Conservation (phyloP, 257 asterid genomes). For the Capsicum rhomboideum region DNA sequence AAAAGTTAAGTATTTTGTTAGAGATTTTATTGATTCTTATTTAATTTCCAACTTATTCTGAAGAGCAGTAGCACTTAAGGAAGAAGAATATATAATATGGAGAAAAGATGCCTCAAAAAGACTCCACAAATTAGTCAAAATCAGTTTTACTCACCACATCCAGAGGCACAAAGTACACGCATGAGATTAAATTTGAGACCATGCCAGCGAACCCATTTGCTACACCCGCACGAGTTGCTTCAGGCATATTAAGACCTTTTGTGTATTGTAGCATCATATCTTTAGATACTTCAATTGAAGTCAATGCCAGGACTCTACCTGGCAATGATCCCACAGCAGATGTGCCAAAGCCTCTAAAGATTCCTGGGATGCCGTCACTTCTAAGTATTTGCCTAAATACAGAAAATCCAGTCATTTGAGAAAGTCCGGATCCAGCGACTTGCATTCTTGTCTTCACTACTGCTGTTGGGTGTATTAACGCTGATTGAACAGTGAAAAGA, state of each 20-base stretch:
- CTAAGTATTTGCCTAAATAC: constrained; percentile 51
- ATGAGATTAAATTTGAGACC: constrained; percentile 76
- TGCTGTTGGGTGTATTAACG: constrained; percentile 84
- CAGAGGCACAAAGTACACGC: constrained; percentile 81
- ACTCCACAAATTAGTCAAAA: not conserved
- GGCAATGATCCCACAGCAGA: constrained; percentile 91
- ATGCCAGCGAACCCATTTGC: constrained; percentile 88
- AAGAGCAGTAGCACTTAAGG: not conserved
- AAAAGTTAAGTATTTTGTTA: too few relatives aligned
- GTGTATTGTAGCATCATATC: constrained; percentile 63
- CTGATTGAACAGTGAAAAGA: constrained; percentile 80
- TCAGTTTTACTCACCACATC: constrained; percentile 59
- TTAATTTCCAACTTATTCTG: not conserved
- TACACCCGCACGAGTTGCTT: constrained; percentile 67
- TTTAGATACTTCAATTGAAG: constrained; percentile 82
- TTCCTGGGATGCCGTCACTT: constrained; percentile 61
- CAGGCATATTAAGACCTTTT: constrained; percentile 51
- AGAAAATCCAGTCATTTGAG: constrained; percentile 49
- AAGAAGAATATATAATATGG: not conserved
- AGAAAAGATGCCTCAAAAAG: not conserved
- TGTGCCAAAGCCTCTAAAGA: constrained; percentile 85
- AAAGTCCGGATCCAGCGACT: constrained; percentile 61
- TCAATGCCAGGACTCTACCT: constrained; percentile 83
- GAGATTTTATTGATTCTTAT: too few relatives aligned
- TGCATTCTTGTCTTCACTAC: constrained; percentile 94